Percentiles rank a stretch among this genome's conserved stretches.
phyloP scores from a whole-genome alignment of 2,329 filamentous ascomycete genomes.

The Corynespora cassiicola region DNA sequence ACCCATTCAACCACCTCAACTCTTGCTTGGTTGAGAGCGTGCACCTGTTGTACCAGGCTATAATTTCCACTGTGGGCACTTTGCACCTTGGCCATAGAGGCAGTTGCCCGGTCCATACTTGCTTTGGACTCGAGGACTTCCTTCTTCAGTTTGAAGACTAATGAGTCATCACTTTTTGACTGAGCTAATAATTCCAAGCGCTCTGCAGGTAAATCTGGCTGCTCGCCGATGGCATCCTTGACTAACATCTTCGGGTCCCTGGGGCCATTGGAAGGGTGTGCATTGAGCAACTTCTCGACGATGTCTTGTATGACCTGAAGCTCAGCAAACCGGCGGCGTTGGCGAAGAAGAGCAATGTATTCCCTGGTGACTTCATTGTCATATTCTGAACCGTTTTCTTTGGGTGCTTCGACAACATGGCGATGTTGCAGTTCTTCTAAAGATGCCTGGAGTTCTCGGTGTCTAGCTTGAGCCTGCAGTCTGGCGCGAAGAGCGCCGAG shows the following conservation, averaged over 20 bases:
- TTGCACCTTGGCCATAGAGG: constrained; percentile 22
- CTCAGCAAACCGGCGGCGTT: constrained; percentile 53
- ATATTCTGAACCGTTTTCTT: constrained; percentile 38
- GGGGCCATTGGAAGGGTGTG: constrained; percentile 38
- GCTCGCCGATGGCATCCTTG: constrained; percentile 40
- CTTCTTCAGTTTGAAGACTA: constrained; percentile 46
- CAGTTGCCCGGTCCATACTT: constrained; percentile 39
- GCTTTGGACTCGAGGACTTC: constrained; percentile 44
- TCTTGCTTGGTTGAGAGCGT: constrained; percentile 52
- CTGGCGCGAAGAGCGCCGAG: constrained; percentile 53
- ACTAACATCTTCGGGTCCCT: constrained; percentile 34
- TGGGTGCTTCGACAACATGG: constrained; percentile 27
- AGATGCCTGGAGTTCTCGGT: constrained; percentile 37
- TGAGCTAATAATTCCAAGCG: constrained; percentile 32
- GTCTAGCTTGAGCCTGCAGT: constrained; percentile 47
- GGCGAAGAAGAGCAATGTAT: constrained; percentile 54
- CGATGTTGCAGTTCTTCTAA: constrained; percentile 36
- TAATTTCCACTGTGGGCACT: constrained; percentile 4
- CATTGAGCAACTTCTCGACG: constrained; percentile 45
- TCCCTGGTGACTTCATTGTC: constrained; percentile 34
- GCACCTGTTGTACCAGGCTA: constrained; percentile 36
- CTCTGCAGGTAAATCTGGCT: constrained; percentile 44
- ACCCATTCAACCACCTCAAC: constrained; percentile 60
- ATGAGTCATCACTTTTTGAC: constrained; percentile 26
- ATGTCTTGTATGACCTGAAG: constrained; percentile 55